Percentiles rank a stretch among this genome's conserved stretches.
Conservation (phyloP, 306 rosid species). For the Lupinus albus region DNA sequence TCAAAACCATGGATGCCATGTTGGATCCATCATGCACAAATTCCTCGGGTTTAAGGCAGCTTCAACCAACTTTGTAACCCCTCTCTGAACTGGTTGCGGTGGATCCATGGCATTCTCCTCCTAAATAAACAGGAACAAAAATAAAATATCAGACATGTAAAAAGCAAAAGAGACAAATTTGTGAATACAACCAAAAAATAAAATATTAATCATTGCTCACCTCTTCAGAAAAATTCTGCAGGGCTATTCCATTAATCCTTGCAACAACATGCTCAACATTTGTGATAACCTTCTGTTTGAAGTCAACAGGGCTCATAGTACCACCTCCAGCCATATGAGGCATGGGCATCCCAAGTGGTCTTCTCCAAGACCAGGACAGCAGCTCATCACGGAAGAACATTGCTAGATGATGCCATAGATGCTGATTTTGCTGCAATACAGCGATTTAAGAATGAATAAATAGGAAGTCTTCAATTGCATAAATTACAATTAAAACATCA, state of each 20-base stretch:
- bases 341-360: conserved; percentile 93
- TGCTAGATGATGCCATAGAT: conserved; percentile 96
- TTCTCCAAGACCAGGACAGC: conserved; percentile 99
- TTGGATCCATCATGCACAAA: conserved; percentile 99
- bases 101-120: conserved; percentile 92
- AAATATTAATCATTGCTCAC: conserved; percentile 48
- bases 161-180: conserved; percentile 21
- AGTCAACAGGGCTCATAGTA: conserved; percentile 75
- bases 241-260: conserved; percentile 80
- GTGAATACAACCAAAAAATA: conserved; percentile 9
- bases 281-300: conserved; percentile 82
- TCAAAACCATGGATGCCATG: conserved; percentile 99
- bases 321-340: conserved; percentile 80
- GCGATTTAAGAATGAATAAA: conserved; percentile 39
- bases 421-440: conserved; percentile 90
- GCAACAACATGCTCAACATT: conserved; percentile 82
- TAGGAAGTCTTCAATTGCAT: conserved; percentile 18
- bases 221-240: conserved; percentile 88
- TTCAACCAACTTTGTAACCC: conserved; percentile 91
- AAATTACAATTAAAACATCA: conserved; percentile 11
- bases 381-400: conserved; percentile 99
- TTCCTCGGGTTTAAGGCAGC: conserved; percentile 93
- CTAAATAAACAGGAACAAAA: conserved; percentile 43
- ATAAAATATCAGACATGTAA: conserved; percentile 18
- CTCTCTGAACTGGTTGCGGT: conserved; percentile 89